Evolutionary conservation across 768 basidiomycete species (phyloP).

Genomic region (Dictyophora rubrovolvata): DNA sequence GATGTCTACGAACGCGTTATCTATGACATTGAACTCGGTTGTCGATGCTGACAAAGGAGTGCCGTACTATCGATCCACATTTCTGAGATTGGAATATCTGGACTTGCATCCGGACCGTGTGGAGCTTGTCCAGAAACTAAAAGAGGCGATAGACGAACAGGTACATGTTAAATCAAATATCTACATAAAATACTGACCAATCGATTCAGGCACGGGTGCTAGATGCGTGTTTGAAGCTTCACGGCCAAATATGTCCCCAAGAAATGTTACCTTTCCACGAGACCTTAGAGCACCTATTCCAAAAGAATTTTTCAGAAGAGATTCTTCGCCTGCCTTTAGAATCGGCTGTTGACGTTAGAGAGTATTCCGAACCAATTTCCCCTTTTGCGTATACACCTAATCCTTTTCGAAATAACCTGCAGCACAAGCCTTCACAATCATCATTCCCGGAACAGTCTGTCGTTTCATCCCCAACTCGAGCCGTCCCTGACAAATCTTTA

Average conservation of each 20-base stretch:
- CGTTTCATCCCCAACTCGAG: slow-evolving; percentile 42
- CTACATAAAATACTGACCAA: neutral
- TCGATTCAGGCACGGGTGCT: slow-evolving; percentile 60
- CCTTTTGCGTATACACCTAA: slow-evolving; percentile 10
- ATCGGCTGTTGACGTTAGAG: slow-evolving; percentile 33
- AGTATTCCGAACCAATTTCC: slow-evolving; percentile 18
- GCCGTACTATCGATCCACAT: slow-evolving; percentile 63
- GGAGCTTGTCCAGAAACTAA: slow-evolving; percentile 63
- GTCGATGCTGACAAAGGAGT: slow-evolving; percentile 84
- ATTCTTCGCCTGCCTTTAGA: slow-evolving; percentile 62
- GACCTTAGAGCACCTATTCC: slow-evolving; percentile 78
- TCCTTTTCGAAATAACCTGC: slow-evolving; percentile 19
- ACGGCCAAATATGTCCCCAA: slow-evolving; percentile 69
- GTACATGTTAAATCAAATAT: slow-evolving; percentile 27
- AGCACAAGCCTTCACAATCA: slow-evolving; percentile 25
- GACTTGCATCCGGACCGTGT: slow-evolving; percentile 57
- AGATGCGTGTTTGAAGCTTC: slow-evolving; percentile 74
- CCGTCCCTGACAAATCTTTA: slow-evolving; percentile 28
- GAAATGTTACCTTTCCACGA: slow-evolving; percentile 93
- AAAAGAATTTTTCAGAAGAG: slow-evolving; percentile 76
- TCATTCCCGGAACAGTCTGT: slow-evolving; percentile 19
- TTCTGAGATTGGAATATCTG: slow-evolving; percentile 64
- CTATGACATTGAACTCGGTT: slow-evolving; percentile 78
- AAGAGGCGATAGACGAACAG: slow-evolving; percentile 70
- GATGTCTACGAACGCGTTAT: slow-evolving; percentile 68